These are phyloP conservation scores for Coccomyxa subellipsoidea DNA, from an alignment of 163 green algal genomes.

Conservation along the genomic window DNA sequence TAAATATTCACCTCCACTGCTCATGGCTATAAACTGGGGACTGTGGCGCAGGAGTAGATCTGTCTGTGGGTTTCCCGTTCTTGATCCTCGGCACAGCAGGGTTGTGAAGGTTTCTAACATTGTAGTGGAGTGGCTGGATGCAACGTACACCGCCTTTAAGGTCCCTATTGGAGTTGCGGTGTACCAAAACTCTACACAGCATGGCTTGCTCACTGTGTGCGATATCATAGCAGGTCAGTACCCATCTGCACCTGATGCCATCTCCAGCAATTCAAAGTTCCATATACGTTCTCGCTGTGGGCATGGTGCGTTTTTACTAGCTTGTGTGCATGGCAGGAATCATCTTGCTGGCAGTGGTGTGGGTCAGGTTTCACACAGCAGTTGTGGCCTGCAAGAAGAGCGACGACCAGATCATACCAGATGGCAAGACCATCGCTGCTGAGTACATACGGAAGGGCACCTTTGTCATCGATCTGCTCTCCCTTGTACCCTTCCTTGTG, in stretches of 20 bases:
- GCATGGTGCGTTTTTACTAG: too few relatives aligned
- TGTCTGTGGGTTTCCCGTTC: slow-evolving; percentile 12
- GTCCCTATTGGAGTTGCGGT: slow-evolving; percentile 31
- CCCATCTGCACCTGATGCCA: neutral
- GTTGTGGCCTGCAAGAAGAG: slow-evolving; percentile 43
- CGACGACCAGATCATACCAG: slow-evolving; percentile 42
- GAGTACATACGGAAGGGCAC: slow-evolving; percentile 44
- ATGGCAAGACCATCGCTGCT: slow-evolving; percentile 40
- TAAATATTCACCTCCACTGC: too few relatives aligned
- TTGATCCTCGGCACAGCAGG: slow-evolving; percentile 11
- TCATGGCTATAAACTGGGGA: too few relatives aligned
- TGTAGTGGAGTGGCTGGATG: slow-evolving; percentile 18
- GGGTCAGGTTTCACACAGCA: slow-evolving; percentile 53
- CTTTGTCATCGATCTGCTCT: slow-evolving; percentile 27
- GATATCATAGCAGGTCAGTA: neutral
- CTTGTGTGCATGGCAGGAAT: slow-evolving; percentile 20
- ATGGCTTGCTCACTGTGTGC: neutral
- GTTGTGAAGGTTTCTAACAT: neutral
- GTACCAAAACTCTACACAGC: neutral
- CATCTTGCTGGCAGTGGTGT: slow-evolving; percentile 47
- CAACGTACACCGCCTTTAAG: slow-evolving; percentile 34
- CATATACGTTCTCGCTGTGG: too few relatives aligned
- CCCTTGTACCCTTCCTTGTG: slow-evolving; percentile 14
- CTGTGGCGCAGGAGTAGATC: neutral
- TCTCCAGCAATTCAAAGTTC: neutral